Conservation (phyloP, 2,329 filamentous ascomycete genomes). For the Fusarium domesticum region DNA sequence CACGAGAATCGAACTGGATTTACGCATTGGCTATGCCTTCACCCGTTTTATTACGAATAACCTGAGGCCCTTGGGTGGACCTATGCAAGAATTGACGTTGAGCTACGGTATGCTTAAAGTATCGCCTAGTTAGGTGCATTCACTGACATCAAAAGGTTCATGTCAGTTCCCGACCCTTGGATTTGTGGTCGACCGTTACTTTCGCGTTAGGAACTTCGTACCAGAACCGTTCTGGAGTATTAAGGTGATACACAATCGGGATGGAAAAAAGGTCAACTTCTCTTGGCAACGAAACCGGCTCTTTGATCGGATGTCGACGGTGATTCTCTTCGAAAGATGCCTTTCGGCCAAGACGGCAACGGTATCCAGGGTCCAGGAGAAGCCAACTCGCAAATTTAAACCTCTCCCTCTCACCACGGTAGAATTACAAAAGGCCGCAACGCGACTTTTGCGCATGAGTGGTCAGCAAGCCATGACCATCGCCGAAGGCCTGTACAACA, state of each 20-base stretch:
- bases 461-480: constrained; percentile 86
- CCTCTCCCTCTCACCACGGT: constrained; percentile 92
- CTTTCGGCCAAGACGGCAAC: constrained; percentile 71
- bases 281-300: constrained; percentile 77
- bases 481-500: constrained; percentile 86
- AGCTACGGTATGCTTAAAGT: constrained; percentile 66
- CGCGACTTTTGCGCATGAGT: constrained; percentile 81
- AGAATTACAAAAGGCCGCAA: constrained; percentile 94
- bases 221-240: constrained; percentile 93
- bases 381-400: constrained; percentile 91
- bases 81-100: constrained; percentile 62
- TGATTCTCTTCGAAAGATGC: constrained; percentile 83
- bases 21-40: constrained; percentile 89
- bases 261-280: constrained; percentile 78
- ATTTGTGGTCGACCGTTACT: constrained; percentile 95
- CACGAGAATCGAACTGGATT: constrained; percentile 85
- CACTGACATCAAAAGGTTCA: constrained; percentile 54
- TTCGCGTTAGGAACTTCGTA: constrained; percentile 89
- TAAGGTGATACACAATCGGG: constrained; percentile 74
- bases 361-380: constrained; percentile 82
- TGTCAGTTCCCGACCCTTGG: constrained; percentile 97
- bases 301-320: constrained; percentile 80
- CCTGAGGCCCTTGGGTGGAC: constrained; percentile 68
- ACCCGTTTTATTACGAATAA: constrained; percentile 82
- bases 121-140: background rate